Evolutionary conservation across 2,329 filamentous ascomycete species (phyloP).

Genomic region (Daldinia eschscholtzii): DNA sequence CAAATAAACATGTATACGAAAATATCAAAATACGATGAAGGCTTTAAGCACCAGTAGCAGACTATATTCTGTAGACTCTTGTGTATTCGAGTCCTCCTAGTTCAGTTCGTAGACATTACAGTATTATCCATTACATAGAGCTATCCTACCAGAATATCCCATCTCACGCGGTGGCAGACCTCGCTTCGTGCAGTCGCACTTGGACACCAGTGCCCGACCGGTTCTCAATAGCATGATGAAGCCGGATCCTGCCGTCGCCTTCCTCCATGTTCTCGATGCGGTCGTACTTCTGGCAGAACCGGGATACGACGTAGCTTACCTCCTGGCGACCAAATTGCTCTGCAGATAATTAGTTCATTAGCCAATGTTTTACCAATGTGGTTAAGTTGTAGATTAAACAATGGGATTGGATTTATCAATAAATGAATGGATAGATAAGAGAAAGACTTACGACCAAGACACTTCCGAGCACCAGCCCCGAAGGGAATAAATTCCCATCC

Average conservation of each 20-base stretch:
- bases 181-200: constrained; percentile 51
- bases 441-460: constrained; percentile 51
- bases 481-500: constrained; percentile 53
- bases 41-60: neutral
- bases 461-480: constrained; percentile 53
- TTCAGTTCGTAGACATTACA: constrained; percentile 21
- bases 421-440: neutral
- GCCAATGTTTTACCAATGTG: neutral
- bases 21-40: neutral
- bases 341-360: constrained; percentile 20
- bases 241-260: constrained; percentile 45
- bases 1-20: neutral
- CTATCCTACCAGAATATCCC: neutral
- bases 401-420: neutral
- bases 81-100: neutral
- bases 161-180: constrained; percentile 17
- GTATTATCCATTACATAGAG: constrained; percentile 13
- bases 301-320: constrained; percentile 46
- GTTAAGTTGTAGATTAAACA: neutral
- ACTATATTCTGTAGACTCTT: neutral
- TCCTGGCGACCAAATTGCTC: constrained; percentile 48
- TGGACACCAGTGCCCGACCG: constrained; percentile 53
- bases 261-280: constrained; percentile 50
- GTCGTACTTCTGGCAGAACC: constrained; percentile 49
- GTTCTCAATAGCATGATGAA: constrained; percentile 50